Evolutionary conservation across 495 filamentous ascomycete species (phyloP).

Genomic region (Penicillium angulare): DNA sequence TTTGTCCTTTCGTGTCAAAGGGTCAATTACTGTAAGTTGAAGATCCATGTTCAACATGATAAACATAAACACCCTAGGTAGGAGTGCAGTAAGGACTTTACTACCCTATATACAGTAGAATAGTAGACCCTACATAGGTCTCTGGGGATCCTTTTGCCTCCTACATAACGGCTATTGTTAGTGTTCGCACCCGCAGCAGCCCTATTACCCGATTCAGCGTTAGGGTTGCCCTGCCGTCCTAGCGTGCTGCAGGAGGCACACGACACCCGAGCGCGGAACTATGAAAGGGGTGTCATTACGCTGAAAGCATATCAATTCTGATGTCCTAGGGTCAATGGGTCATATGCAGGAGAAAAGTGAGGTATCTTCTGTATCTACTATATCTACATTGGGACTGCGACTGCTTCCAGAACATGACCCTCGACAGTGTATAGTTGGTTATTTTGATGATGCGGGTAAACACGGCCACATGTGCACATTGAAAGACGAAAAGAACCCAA

Average conservation of each 20-base stretch:
- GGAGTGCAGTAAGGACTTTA: too few species aligned
- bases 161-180: too few species aligned
- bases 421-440: too few species aligned
- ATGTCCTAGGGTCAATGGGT: too few species aligned
- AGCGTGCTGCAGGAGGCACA: constrained; percentile 14
- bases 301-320: too few species aligned
- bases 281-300: constrained; percentile 14
- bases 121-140: neutral
- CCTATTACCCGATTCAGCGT: constrained; percentile 27
- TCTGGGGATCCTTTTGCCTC: neutral
- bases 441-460: neutral
- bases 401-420: too few species aligned
- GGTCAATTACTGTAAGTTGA: too few species aligned
- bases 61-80: too few species aligned
- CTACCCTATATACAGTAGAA: too few species aligned
- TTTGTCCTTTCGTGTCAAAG: too few species aligned
- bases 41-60: too few species aligned
- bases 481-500: neutral
- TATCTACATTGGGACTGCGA: too few species aligned
- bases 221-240: constrained; percentile 16
- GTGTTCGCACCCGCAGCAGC: constrained; percentile 1
- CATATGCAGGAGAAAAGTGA: neutral
- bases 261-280: constrained; percentile 17
- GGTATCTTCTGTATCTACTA: neutral
- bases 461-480: neutral